Evolutionary conservation across 1,284 basidiomycete genomes (phyloP), one percentile per base, ranked within the genome.

Genomic region (Malassezia arunalokei): DNA sequence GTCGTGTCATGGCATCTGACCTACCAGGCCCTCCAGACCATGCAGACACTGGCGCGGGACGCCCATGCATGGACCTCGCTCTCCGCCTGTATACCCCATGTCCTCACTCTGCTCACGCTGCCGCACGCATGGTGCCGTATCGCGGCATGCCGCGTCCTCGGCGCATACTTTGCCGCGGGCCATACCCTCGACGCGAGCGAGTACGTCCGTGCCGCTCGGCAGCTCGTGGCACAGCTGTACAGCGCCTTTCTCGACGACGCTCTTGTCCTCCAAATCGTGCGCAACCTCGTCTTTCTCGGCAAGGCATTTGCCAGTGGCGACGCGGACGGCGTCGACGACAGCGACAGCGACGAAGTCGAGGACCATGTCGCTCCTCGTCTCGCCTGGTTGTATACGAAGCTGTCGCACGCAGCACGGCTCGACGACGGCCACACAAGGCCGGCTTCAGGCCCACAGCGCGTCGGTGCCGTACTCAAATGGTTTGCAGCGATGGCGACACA

Each of bases 121-220:
- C 90, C 91, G 9, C 92, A 99, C 74, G 82, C 86, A 4, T 96
- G 91, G 92, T 88, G 94, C 1, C 83, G 91, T 31, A 82, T 82
- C 11, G 85, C 85, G 0, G 79, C 90, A 0, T 84, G 84, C 59
- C 80, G 87, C 41, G 77, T 90, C 6, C 73, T 95, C 1, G 87
- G 87, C 5, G 69, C 79, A 6, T 74, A 91, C 6, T 88, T 87
- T 68, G 77, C 79, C 3, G 48, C 43, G 8, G 50, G 40, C 29
- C 53, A 49, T 3, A 31, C 35, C 15, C 57, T 64, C 58, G 54
- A 56, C 30, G 47, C 58, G n/a, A 48, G 63, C 0, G 79, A 79
- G 6, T 81, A 90, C 76, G 78, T 82, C 49, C 82, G 83, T 28
- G 77, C 86, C 7, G 85, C 89, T 1, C 78, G 80, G 59, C 89